Evolutionary conservation across 345 rosid genomes (phyloP).

Genomic region (Murraya koenigii): DNA sequence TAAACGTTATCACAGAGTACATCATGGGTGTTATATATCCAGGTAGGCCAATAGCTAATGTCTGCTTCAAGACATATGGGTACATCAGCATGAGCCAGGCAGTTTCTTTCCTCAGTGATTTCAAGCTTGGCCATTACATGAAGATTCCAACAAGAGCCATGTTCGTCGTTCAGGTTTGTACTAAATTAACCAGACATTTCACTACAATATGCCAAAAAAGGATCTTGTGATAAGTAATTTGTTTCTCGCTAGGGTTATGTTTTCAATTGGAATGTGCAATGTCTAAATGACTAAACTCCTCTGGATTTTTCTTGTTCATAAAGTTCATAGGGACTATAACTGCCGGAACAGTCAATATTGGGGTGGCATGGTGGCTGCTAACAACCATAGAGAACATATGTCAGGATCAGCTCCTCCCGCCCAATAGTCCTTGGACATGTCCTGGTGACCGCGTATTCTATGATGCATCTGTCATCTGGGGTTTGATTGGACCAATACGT

Average conservation of each 20-base stretch:
- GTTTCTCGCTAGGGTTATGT: not conserved
- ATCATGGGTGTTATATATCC: constrained; percentile 54
- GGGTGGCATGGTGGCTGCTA: constrained; percentile 53
- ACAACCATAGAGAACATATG: constrained; percentile 50
- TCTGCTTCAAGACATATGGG: constrained; percentile 53
- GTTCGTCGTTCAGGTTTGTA: constrained; percentile 46
- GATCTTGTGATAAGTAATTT: not conserved
- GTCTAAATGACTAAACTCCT: constrained; percentile 2
- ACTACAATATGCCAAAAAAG: not conserved
- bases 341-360: constrained; percentile 49
- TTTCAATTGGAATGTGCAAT: not conserved
- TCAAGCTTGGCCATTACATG: constrained; percentile 65
- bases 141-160: constrained; percentile 56
- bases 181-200: not conserved
- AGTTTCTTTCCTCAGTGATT: constrained; percentile 50
- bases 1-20: constrained; percentile 60
- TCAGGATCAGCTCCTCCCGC: constrained; percentile 46
- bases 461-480: constrained; percentile 66
- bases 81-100: constrained; percentile 63
- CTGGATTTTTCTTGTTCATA: not conserved
- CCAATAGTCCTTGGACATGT: constrained; percentile 62
- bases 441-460: constrained; percentile 53
- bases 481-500: constrained; percentile 50
- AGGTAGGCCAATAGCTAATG: constrained; percentile 63
- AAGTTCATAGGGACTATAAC: constrained; percentile 47